Base-by-base conservation (phyloP, 192 early-diverging fungal genomes). In the Coemansia sp. region DNA sequence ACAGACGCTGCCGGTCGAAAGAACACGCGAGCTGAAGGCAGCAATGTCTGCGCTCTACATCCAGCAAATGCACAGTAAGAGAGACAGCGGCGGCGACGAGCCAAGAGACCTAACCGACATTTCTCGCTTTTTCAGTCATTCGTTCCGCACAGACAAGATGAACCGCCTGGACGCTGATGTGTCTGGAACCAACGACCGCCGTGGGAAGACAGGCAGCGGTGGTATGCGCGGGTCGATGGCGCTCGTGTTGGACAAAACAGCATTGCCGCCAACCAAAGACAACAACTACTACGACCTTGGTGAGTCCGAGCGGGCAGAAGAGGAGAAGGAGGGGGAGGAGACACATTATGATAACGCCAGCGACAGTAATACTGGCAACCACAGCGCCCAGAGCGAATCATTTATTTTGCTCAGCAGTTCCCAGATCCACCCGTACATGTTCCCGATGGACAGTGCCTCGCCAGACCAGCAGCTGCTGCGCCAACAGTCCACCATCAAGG, bases 351-450 rank as follows among this genome's bases (percentile, higher is more conserved):
- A 24, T 18, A 46, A 46, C 44, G 16, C 5, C 16, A 46, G 44
- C 44, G 44, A 46, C 7, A 39, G 41, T 5, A 35, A 48, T 12
- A 43, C 51, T 7, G 56, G 64, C 24, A 67, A 60, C 21, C 59
- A 65, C 49, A 82, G 74, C 62, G 12, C 35, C 16, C 79, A 76
- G 53, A 39, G 68, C 56, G 79, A 82, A 39, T 82, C 79, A 38
- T 82, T 82, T 46, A 76, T 82, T 24, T 10, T 82, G 16, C 65
- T 82, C 16, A 82, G 79, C 46, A 76, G 71, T 57, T 76, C 79
- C 24, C 79, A 82, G 57, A 43, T 82, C 18, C 70, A 66, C 2
- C 63, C 73, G 45, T 58, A 55, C 6, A 34, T 20, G 49, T 56
- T 65, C 14, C 51, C 49, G 9, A 35, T 62, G 26, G 63, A 45